These are phyloP conservation scores for Maudiozyma serrabonitensis DNA, from an alignment of 805 yeast genomes.

Conservation along the genomic window DNA sequence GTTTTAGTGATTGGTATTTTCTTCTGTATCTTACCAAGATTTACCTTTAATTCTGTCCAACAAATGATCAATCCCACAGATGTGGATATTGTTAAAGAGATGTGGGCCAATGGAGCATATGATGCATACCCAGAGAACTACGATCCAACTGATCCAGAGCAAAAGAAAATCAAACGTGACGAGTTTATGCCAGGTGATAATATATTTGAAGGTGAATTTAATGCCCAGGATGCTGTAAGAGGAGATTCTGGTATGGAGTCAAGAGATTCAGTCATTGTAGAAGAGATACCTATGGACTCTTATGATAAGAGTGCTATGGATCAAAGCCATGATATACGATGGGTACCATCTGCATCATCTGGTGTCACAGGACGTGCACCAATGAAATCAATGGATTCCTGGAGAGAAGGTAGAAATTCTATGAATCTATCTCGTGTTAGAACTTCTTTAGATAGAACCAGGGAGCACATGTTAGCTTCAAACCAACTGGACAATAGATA, in stretches of 20 bases:
- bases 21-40: conserved; percentile 59
- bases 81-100: conserved; percentile 64
- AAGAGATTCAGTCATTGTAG: conserved; percentile 27
- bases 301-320: conserved; percentile 5
- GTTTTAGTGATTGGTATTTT: conserved; percentile 52
- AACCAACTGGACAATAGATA: conserved; percentile 31
- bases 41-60: conserved; percentile 45
- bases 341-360: conserved; percentile 11
- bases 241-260: conserved; percentile 13
- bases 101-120: conserved; percentile 56
- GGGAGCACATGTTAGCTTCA: conserved; percentile 30
- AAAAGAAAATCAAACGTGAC: conserved; percentile 33
- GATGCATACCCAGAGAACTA: conserved; percentile 55
- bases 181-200: not conserved
- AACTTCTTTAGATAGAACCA: conserved; percentile 32
- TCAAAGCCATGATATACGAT: conserved; percentile 5
- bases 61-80: conserved; percentile 55
- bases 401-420: conserved; percentile 3
- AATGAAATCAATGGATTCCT: not conserved
- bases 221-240: not conserved
- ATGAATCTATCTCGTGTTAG: conserved; percentile 12
- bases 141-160: conserved; percentile 77
- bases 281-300: conserved; percentile 32
- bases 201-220: not conserved
- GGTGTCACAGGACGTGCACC: conserved; percentile 1